A percentile compares a stretch with the other conserved stretches of the same genome.
phyloP scores from a whole-genome alignment of 495 filamentous ascomycete species.

The Podospora pseudopauciseta region DNA sequence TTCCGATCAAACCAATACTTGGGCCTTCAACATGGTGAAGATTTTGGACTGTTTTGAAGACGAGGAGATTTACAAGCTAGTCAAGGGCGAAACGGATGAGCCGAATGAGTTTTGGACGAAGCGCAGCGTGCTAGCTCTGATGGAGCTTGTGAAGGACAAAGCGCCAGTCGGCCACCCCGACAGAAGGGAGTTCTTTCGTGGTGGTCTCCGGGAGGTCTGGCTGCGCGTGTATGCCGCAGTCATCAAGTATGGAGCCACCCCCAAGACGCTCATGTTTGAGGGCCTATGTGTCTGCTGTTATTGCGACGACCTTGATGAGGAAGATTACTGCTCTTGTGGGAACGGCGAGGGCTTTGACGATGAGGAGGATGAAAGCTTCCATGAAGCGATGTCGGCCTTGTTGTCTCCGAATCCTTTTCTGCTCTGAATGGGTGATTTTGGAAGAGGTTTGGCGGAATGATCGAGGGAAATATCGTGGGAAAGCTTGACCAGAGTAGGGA shows the following conservation, averaged over 20 bases:
- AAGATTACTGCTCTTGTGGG: slow-evolving; percentile 61
- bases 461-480: no score
- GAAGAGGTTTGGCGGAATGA: no score
- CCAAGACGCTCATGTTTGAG: background rate
- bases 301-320: background rate
- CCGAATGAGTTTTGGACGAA: background rate
- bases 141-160: background rate
- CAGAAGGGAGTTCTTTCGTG: background rate
- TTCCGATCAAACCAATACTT: background rate
- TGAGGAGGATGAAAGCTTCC: slow-evolving; percentile 87
- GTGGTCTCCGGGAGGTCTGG: background rate
- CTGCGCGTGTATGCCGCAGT: background rate
- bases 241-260: background rate
- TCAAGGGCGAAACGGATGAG: background rate
- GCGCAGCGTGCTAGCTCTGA: background rate
- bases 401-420: no score
- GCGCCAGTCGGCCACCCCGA: background rate
- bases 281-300: background rate
- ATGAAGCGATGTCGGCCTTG: slow-evolving; percentile 29
- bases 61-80: background rate
- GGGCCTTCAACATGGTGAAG: background rate
- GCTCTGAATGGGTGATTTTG: no score
- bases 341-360: slow-evolving; percentile 77
- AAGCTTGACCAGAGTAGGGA: no score
- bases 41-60: background rate